Percentiles rank a stretch among this genome's conserved stretches.
Conservation (phyloP, 192 early-diverging fungal genomes). For the Umbelopsis sp. region DNA sequence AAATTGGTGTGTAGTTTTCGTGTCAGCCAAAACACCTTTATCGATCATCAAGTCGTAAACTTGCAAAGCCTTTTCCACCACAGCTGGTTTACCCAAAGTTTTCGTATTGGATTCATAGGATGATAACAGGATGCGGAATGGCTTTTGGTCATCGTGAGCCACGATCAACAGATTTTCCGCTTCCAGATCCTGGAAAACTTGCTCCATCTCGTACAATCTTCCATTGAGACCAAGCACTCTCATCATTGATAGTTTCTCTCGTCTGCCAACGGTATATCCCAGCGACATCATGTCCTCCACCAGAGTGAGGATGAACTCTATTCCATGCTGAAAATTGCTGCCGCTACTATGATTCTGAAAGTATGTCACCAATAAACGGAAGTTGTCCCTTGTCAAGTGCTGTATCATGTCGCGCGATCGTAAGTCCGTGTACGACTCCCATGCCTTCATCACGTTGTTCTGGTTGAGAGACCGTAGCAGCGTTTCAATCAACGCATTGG, state of each 20-base stretch:
- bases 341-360: constrained; percentile 25
- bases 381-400: constrained; percentile 34
- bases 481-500: constrained; percentile 29
- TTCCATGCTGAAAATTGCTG: background rate
- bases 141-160: constrained; percentile 11
- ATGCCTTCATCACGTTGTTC: constrained; percentile 26
- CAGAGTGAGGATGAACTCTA: constrained; percentile 32
- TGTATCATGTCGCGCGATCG: constrained; percentile 23
- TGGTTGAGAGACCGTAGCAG: constrained; percentile 17
- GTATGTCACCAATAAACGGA: constrained; percentile 24
- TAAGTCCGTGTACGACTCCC: constrained; percentile 42
- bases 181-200: constrained; percentile 28
- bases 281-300: constrained; percentile 39
- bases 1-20: constrained; percentile 34
- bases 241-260: constrained; percentile 38
- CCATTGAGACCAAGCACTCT: constrained; percentile 34
- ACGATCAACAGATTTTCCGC: constrained; percentile 16
- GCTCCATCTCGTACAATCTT: constrained; percentile 33
- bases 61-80: constrained; percentile 59
- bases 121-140: constrained; percentile 23
- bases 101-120: constrained; percentile 27
- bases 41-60: constrained; percentile 65
- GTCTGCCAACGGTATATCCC: constrained; percentile 27
- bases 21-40: constrained; percentile 60
- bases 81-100: background rate